phyloP scores from a whole-genome alignment of 139 green algal genomes.

The Picochlorum sp. region DNA sequence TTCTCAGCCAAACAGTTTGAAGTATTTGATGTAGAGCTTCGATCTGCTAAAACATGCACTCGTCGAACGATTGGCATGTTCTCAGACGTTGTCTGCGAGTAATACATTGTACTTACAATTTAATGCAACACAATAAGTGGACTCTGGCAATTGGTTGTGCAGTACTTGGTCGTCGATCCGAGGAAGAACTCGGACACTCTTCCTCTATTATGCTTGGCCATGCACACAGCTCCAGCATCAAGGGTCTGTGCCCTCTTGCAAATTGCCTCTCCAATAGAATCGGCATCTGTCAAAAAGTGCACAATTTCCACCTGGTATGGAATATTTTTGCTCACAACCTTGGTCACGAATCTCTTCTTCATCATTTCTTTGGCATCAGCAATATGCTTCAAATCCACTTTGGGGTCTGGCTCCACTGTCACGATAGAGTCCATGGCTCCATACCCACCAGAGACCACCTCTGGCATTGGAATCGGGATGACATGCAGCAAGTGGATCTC shows the following conservation, averaged over 20 bases:
- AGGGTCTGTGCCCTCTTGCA: slow-evolving; percentile 43
- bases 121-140: slow-evolving; percentile 50
- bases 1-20: slow-evolving; percentile 98
- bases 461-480: slow-evolving; percentile 20
- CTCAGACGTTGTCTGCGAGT: slow-evolving; percentile 73
- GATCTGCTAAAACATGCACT: slow-evolving; percentile 61
- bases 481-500: slow-evolving; percentile 35
- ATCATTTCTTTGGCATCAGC: slow-evolving; percentile 40
- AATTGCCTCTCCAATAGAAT: slow-evolving; percentile 41
- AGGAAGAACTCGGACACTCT: slow-evolving; percentile 49
- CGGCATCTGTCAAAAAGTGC: slow-evolving; percentile 46
- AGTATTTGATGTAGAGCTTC: slow-evolving; percentile 96
- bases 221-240: slow-evolving; percentile 36
- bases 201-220: slow-evolving; percentile 52
- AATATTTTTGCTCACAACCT: slow-evolving; percentile 23
- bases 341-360: slow-evolving; percentile 35
- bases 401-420: slow-evolving; percentile 28
- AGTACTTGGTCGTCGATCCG: slow-evolving; percentile 36
- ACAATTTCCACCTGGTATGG: slow-evolving; percentile 46
- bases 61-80: slow-evolving; percentile 71
- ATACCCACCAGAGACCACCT: slow-evolving; percentile 21
- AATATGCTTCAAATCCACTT: slow-evolving; percentile 35
- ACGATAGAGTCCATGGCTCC: slow-evolving; percentile 22
- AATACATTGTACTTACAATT: slow-evolving; percentile 6
- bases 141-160: slow-evolving; percentile 44